Conservation (phyloP, 495 filamentous ascomycete genomes). For the Amniculicola lignicola region DNA sequence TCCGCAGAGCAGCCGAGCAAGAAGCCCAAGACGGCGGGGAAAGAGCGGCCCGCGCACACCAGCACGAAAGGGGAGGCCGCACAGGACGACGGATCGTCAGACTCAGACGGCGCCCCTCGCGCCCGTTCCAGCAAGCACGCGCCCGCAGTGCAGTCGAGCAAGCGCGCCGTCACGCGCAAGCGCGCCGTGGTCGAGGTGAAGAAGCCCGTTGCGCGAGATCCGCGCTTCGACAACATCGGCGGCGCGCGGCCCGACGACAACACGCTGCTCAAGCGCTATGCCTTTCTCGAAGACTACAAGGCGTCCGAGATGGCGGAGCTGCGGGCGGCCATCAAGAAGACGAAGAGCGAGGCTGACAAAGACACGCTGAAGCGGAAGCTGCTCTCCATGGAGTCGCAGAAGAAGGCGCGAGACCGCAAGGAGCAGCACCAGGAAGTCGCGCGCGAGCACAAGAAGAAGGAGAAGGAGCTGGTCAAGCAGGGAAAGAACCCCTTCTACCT, state of each 20-base stretch:
- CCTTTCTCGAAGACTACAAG: slow-evolving; percentile 82
- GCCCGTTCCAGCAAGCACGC: slow-evolving; percentile 81
- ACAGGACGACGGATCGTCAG: slow-evolving; percentile 37
- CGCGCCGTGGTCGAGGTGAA: slow-evolving; percentile 64
- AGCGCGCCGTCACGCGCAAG: slow-evolving; percentile 73
- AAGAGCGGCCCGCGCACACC: not conserved
- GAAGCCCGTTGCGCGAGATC: slow-evolving; percentile 62
- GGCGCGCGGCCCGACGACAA: slow-evolving; percentile 52
- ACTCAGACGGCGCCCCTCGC: slow-evolving; percentile 25
- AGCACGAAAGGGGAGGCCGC: slow-evolving; percentile 9
- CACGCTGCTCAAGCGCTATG: slow-evolving; percentile 64
- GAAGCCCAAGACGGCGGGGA: slow-evolving; percentile 7
- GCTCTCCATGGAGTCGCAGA: slow-evolving; percentile 53
- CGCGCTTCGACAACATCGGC: slow-evolving; percentile 71
- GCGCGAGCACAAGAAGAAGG: slow-evolving; percentile 69
- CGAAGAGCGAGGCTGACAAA: slow-evolving; percentile 59
- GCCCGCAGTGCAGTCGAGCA: slow-evolving; percentile 74
- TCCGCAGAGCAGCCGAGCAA: slow-evolving; percentile 8
- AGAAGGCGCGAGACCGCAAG: slow-evolving; percentile 64
- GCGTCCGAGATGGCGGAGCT: slow-evolving; percentile 73
- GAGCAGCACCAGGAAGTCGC: slow-evolving; percentile 64
- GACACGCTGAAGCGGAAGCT: slow-evolving; percentile 63
- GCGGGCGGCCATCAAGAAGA: slow-evolving; percentile 59
- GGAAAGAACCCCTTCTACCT: slow-evolving; percentile 93
- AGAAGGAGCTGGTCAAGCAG: slow-evolving; percentile 71